Percentiles rank a stretch among this genome's conserved stretches.
Evolutionary conservation across 1,139 yeast genomes (phyloP).

Genomic region (Spencermartinsiella ligniputridi): DNA sequence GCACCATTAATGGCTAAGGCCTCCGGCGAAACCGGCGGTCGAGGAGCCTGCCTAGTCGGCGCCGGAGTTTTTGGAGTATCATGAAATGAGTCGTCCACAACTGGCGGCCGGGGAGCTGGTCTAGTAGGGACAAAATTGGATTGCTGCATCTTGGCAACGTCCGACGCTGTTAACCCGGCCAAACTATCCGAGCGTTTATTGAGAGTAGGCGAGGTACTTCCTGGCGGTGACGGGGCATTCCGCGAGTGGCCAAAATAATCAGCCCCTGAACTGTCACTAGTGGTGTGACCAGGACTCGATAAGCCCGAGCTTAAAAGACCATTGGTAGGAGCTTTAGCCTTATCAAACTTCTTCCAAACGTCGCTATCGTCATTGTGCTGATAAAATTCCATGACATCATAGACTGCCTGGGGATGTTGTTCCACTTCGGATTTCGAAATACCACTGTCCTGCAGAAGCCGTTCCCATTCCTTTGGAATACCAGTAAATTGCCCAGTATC

Average conservation of each 20-base stretch:
- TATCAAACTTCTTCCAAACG: constrained; percentile 71
- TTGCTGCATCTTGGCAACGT: constrained; percentile 8
- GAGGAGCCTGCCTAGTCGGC: constrained; percentile 7
- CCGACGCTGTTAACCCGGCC: neutral
- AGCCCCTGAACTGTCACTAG: neutral
- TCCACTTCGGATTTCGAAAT: constrained; percentile 80
- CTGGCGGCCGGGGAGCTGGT: constrained; percentile 29
- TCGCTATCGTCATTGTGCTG: constrained; percentile 54
- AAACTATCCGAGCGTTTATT: neutral
- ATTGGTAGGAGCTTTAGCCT: constrained; percentile 28
- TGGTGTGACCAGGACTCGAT: neutral
- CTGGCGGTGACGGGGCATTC: neutral
- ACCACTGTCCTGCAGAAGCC: constrained; percentile 76
- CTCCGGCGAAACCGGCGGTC: constrained; percentile 6
- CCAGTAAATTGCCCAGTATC: constrained; percentile 87
- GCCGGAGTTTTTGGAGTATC: constrained; percentile 3
- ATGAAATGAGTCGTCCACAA: constrained; percentile 2
- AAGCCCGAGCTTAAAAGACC: neutral
- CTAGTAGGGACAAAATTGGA: constrained; percentile 24
- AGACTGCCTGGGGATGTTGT: constrained; percentile 89
- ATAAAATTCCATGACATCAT: constrained; percentile 86
- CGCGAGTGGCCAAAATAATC: constrained; percentile 9
- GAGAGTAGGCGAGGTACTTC: neutral
- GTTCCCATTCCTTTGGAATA: constrained; percentile 89
- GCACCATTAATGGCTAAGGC: neutral